Evolutionary conservation across 139 green algal species (phyloP).

Genomic region (Chlorella sp.): DNA sequence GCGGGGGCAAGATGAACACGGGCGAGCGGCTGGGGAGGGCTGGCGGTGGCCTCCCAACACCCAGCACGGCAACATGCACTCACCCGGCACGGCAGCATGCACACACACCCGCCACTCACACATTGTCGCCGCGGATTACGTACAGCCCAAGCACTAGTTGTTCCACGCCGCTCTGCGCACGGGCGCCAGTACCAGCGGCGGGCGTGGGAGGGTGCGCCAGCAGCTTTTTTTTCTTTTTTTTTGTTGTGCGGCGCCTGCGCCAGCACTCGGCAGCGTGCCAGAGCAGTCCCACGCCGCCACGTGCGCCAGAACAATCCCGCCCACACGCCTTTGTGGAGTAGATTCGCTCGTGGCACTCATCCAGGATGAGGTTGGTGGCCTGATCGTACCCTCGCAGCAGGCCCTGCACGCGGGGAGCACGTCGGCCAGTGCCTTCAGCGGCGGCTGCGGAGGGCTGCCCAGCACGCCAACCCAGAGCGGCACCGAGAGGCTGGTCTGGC

Average conservation of each 20-base stretch:
- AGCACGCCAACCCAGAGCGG: neutral
- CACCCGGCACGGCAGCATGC: neutral
- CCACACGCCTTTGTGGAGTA: slow-evolving; percentile 71
- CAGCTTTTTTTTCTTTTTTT: no score
- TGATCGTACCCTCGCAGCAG: slow-evolving; percentile 93
- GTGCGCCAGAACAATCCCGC: no score
- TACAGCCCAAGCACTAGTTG: slow-evolving; percentile 83
- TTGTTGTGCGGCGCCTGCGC: no score
- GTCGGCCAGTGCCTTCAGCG: neutral
- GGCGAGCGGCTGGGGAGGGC: no score
- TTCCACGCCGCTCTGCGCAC: slow-evolving; percentile 84
- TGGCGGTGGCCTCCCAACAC: no score
- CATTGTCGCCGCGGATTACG: slow-evolving; percentile 94
- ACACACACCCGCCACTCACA: slow-evolving; percentile 63
- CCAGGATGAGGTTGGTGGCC: slow-evolving; percentile 91
- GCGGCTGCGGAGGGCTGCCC: neutral
- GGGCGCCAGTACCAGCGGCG: neutral
- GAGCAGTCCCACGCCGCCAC: no score
- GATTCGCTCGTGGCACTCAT: slow-evolving; percentile 91
- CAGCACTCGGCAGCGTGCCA: no score
- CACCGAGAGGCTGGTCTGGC: no score
- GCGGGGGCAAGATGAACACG: no score
- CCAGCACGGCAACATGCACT: no score
- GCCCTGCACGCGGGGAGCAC: slow-evolving; percentile 53
- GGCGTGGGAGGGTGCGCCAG: no score